These are phyloP conservation scores for Pezicula radicicola DNA, from an alignment of 2,329 filamentous ascomycete genomes.

Conservation along the genomic window DNA sequence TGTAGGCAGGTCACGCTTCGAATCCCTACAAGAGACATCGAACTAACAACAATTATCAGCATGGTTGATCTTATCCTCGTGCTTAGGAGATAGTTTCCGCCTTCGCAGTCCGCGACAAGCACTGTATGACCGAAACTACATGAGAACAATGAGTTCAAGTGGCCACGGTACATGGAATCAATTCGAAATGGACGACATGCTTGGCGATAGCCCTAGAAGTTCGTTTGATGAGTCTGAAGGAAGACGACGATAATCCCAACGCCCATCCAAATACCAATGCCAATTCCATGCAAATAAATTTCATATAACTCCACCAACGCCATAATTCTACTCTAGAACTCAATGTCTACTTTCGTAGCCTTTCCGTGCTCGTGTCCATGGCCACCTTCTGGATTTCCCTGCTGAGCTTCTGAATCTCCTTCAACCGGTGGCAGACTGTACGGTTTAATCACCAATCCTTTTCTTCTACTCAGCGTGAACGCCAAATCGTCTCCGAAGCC, in stretches of 20 bases:
- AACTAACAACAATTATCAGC: constrained; percentile 12
- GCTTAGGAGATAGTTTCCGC: constrained; percentile 28
- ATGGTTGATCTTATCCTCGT: constrained; percentile 31
- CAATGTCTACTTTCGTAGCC: constrained; percentile 28
- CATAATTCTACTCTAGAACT: constrained; percentile 20
- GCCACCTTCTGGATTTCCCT: constrained; percentile 21
- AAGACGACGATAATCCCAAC: constrained; percentile 2
- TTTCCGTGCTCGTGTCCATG: constrained; percentile 25
- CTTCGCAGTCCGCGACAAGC: constrained; percentile 23
- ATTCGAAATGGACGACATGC: constrained; percentile 30
- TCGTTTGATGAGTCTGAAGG: constrained; percentile 16
- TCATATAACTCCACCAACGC: neutral
- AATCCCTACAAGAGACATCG: neutral
- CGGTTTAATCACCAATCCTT: constrained; percentile 80
- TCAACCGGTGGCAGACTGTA: constrained; percentile 87
- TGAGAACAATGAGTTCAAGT: constrained; percentile 26
- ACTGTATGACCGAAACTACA: constrained; percentile 27
- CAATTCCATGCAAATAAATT: constrained; percentile 5
- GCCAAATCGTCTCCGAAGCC: constrained; percentile 81
- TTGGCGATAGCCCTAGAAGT: constrained; percentile 25
- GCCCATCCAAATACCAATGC: constrained; percentile 3
- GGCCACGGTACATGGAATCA: constrained; percentile 31
- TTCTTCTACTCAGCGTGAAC: constrained; percentile 79
- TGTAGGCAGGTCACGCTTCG: constrained; percentile 20
- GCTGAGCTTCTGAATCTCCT: constrained; percentile 52